phyloP scores from a whole-genome alignment of 805 yeast genomes.

The Cyberlindnera petersonii region DNA sequence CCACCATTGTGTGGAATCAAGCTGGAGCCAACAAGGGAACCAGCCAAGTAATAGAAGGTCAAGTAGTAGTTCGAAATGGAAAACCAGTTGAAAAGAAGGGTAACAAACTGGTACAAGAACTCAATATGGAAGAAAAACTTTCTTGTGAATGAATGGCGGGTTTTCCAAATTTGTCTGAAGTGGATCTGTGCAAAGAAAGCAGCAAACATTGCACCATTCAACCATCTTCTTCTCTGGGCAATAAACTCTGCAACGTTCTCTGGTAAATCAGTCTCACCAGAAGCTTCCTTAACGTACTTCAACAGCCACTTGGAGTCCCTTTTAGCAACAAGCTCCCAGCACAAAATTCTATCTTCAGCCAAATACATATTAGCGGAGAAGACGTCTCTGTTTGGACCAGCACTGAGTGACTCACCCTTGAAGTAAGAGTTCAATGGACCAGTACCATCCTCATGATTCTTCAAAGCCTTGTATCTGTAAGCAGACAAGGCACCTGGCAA shows the following conservation, averaged over 20 bases:
- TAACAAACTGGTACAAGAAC: conserved; percentile 80
- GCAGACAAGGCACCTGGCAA: conserved; percentile 96
- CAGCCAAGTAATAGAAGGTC: conserved; percentile 90
- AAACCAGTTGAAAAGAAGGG: conserved; percentile 83
- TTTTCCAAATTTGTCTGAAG: conserved; percentile 82
- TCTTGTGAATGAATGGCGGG: conserved; percentile 78
- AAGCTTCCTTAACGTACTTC: conserved; percentile 87
- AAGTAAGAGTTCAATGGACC: conserved; percentile 90
- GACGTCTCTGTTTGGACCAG: conserved; percentile 63
- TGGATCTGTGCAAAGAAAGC: conserved; percentile 86
- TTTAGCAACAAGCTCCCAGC: conserved; percentile 95
- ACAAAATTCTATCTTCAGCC: conserved; percentile 93
- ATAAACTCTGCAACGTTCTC: conserved; percentile 92
- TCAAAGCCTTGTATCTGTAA: conserved; percentile 82
- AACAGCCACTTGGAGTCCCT: conserved; percentile 79
- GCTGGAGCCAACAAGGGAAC: conserved; percentile 57
- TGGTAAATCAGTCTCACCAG: conserved; percentile 96
- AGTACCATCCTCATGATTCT: conserved; percentile 82
- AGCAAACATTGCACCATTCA: conserved; percentile 96
- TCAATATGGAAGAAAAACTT: conserved; percentile 82
- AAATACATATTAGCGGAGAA: conserved; percentile 95
- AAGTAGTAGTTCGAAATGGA: conserved; percentile 88
- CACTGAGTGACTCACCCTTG: conserved; percentile 72
- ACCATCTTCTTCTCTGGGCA: conserved; percentile 96
- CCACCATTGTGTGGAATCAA: conserved; percentile 69